Base-by-base conservation (phyloP, 352 stramenopile species). In the Globisporangium middletonii region DNA sequence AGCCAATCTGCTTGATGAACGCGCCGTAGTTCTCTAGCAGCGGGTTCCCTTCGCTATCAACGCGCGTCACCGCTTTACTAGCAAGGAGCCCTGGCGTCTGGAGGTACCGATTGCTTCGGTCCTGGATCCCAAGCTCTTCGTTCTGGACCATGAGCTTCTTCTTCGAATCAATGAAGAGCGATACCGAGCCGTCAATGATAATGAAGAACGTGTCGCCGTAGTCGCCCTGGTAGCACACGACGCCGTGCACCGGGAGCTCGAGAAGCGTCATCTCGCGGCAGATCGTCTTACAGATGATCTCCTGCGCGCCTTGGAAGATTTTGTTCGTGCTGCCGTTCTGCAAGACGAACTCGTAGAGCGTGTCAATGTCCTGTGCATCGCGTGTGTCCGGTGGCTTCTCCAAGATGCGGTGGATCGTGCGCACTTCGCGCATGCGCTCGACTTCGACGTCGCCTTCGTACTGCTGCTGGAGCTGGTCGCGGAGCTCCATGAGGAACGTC, bases 231-330 rank as follows among this genome's bases (percentile, higher is more conserved):
- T 86, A 88, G 59, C 83, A 93, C 35, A 93, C 81, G 16, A 88
- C 67, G 8, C 73, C 83, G 50, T 77, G 69, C 6, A 70, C 26
- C 2, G 81, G 77, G 16, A 90, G 59, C 45, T 89, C 79, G 11
- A 89, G 65, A 43, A 93, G 67, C 35, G 79, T 93, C 81, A 93
- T 90, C 58, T 93, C 83, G n/a, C 83, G 75, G 60, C 83, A 93
- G 62, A 93, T 93, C 16, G 81, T 92, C 60, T 92, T 93, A 65
- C 83, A 93, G 61, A 93, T 90, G 55, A 93, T 88, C 53, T 93
- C 83, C 65, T 93, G 83, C 4, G 79, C 83, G 0, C 79, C 83
- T 49, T 88, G 72, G 50, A 93, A 90, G 54, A 93, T 89, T 57
- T 88, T 86, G 60, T 76, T 86, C 9, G 81, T 93, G 57, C 74